A percentile compares a stretch with the other conserved stretches of the same genome.
Conservation (phyloP, 495 filamentous ascomycete genomes). For the Pseudotulostoma volvatum region DNA sequence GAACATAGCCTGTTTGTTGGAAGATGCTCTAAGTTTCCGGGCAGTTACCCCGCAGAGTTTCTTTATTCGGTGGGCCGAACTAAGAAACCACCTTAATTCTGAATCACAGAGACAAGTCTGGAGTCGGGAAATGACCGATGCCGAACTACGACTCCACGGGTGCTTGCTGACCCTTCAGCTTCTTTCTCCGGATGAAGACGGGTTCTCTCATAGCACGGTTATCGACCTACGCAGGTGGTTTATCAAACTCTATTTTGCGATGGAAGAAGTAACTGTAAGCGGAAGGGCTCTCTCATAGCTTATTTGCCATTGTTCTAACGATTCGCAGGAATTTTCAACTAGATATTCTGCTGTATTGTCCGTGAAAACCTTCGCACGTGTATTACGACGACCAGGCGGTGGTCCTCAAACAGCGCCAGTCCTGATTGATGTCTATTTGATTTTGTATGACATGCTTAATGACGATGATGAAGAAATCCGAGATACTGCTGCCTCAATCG, state of each 20-base stretch:
- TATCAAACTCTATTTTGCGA: constrained; percentile 20
- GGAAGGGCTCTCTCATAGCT: neutral
- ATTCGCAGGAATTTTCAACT: constrained; percentile 44
- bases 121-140: constrained; percentile 28
- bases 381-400: constrained; percentile 8
- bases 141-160: constrained; percentile 33
- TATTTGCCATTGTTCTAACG: neutral
- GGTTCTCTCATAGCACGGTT: constrained; percentile 1
- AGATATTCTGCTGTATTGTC: constrained; percentile 39
- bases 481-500: constrained; percentile 39
- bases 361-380: constrained; percentile 19
- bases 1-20: constrained; percentile 21
- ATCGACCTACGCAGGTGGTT: constrained; percentile 16
- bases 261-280: constrained; percentile 30
- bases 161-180: constrained; percentile 40
- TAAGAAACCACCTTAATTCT: constrained; percentile 1
- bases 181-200: constrained; percentile 10
- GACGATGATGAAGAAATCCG: constrained; percentile 89
- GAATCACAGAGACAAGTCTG: constrained; percentile 10
- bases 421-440: constrained; percentile 31
- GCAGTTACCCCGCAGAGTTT: neutral
- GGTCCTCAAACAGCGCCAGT: constrained; percentile 8
- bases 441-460: constrained; percentile 48
- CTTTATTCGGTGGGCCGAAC: constrained; percentile 2
- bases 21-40: constrained; percentile 3